Conservation (phyloP, 73 alveolate genomes). For the Tetrahymena elliotti region DNA sequence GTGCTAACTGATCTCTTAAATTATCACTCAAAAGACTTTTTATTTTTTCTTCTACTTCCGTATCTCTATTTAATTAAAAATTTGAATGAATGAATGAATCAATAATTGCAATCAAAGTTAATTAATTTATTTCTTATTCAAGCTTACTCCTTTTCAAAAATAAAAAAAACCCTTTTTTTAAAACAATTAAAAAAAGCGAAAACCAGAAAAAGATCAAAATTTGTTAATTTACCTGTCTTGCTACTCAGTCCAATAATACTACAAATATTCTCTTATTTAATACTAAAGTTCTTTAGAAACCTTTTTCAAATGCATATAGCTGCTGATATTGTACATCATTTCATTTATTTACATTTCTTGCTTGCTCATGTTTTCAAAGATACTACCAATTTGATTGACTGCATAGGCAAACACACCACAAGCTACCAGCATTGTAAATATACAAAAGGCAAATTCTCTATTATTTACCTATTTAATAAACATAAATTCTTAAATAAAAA, state of each 20-base stretch:
- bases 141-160: no score
- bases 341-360: neutral
- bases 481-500: no score
- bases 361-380: neutral
- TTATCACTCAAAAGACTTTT: neutral
- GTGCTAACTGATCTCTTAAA: neutral
- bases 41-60: neutral
- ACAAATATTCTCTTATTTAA: neutral
- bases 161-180: no score
- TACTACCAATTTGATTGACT: neutral
- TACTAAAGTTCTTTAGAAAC: neutral
- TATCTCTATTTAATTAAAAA: neutral
- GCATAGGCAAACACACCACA: neutral
- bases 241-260: neutral
- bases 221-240: neutral
- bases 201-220: neutral
- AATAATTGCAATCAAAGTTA: no score
- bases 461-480: neutral
- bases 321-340: neutral
- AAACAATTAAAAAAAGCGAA: neutral
- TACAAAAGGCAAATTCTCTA: neutral
- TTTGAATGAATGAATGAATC: no score
- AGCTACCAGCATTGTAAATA: neutral
- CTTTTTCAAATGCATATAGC: neutral
- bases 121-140: no score